Conservation (phyloP, 23 red algal species). For the Gracilaria gracilis region DNA sequence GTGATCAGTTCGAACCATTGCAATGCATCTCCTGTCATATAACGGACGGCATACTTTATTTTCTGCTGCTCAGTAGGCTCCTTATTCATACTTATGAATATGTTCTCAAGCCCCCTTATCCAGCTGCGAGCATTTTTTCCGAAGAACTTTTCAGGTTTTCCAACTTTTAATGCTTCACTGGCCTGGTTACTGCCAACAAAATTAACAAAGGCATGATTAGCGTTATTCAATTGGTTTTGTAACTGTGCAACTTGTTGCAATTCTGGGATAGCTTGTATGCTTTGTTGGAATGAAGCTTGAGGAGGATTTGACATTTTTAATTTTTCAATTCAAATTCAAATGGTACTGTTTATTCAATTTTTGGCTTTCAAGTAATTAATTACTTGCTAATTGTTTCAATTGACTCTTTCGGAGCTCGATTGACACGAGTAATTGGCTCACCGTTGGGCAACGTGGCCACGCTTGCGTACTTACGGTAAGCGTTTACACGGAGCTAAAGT, state of each 20-base stretch:
- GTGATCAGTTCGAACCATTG: no score
- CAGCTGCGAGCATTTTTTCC: not conserved
- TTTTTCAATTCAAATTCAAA: no score
- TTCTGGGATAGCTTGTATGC: conserved; percentile 6
- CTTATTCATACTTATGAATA: not conserved
- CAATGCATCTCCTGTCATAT: no score
- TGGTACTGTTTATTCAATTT: no score
- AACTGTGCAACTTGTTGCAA: not conserved
- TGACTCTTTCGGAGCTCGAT: no score
- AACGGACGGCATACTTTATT: not conserved
- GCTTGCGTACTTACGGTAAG: not conserved
- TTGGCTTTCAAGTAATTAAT: no score
- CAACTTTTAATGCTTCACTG: not conserved
- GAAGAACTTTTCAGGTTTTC: not conserved
- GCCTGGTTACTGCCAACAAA: not conserved
- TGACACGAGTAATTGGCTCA: no score
- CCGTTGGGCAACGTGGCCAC: not conserved
- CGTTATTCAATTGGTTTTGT: conserved; percentile 3
- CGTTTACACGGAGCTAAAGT: not conserved
- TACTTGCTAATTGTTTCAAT: no score
- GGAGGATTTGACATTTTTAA: no score
- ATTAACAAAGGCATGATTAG: no score
- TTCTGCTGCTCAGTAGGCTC: not conserved
- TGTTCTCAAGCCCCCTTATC: not conserved
- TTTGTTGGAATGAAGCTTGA: not conserved